Base-by-base conservation (phyloP, 176 grass and related monocot species). In the Elaeis guineensis region DNA sequence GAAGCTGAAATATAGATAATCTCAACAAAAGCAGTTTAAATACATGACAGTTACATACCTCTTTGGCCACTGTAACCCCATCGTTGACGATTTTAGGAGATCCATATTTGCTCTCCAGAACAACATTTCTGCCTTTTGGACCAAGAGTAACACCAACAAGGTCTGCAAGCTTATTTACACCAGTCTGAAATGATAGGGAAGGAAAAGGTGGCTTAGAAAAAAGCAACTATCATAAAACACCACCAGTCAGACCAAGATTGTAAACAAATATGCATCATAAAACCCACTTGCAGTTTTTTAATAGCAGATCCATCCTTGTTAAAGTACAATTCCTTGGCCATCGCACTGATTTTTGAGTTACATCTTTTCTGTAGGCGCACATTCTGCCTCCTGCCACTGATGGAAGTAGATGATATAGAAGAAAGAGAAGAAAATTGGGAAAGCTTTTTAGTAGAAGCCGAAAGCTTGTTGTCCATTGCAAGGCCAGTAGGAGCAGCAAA, bases 101-200 rank as follows among this genome's bases (percentile, higher is more conserved):
- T 29, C 90, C 90, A 52, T 95, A 95, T 70, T 95, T 95, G 82
- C 85, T 95, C 58, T 95, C 90, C 65, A 95, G 54, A 57, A 95
- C 90, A 60, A 95, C 82, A 78, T 95, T 95, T 70, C 90, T 95
- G 62, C 90, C 90, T 72, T 95, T 95, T 14, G 90, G 90, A 56
- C 90, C 90, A 55, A 95, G 64, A 29, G 85, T 95, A 57, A 95
- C 90, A 66, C 90, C 86, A 66, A 95, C 90, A 50, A 90, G 75
- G 70, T 95, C 86, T 20, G 90, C 82, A 17, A 95, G 82, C 60
- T 95, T 95, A 25, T 95, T 95, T 7, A 95, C 90, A 63, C 90
- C 86, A 71, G 5, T 78, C 90, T 95, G 71, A 22, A 35, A 77
- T 61, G 61, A 3, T 35, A 26, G 62, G 32, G 32, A 70, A 17